Evolutionary conservation across 805 yeast species (phyloP).

Genomic region (Metschnikowia rubicola): DNA sequence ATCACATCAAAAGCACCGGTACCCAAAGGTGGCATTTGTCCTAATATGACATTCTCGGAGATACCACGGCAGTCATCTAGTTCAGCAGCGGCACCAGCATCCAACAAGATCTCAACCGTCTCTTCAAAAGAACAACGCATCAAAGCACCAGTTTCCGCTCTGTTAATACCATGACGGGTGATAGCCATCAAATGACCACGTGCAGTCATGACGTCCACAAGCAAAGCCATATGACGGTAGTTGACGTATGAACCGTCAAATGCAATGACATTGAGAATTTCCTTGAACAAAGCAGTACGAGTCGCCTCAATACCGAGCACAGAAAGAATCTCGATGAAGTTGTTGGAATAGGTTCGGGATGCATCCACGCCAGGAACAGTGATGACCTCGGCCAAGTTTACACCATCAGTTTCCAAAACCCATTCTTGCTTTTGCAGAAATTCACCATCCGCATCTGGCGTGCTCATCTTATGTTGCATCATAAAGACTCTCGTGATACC

Average conservation of each 20-base stretch:
- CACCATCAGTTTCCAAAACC: constrained; percentile 99
- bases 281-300: constrained; percentile 88
- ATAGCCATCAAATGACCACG: constrained; percentile 98
- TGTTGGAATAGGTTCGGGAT: constrained; percentile 86
- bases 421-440: constrained; percentile 88
- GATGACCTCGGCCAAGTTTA: constrained; percentile 91
- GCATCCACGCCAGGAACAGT: constrained; percentile 93
- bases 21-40: constrained; percentile 98
- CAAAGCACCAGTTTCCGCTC: constrained; percentile 97
- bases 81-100: constrained; percentile 98
- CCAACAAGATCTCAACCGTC: constrained; percentile 94
- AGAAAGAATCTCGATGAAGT: constrained; percentile 90
- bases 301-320: constrained; percentile 99
- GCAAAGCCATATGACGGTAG: constrained; percentile 95
- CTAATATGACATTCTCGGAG: constrained; percentile 94
- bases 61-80: constrained; percentile 98
- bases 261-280: constrained; percentile 94
- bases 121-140: constrained; percentile 99
- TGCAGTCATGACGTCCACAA: constrained; percentile 98
- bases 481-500: constrained; percentile 87
- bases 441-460: constrained; percentile 80
- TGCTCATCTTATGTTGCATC: constrained; percentile 77
- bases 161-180: constrained; percentile 98
- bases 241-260: constrained; percentile 99
- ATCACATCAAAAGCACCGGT: constrained; percentile 96